These are phyloP conservation scores for Trichoderma koningiopsis DNA, from an alignment of 2,329 filamentous ascomycete genomes.

Conservation along the genomic window DNA sequence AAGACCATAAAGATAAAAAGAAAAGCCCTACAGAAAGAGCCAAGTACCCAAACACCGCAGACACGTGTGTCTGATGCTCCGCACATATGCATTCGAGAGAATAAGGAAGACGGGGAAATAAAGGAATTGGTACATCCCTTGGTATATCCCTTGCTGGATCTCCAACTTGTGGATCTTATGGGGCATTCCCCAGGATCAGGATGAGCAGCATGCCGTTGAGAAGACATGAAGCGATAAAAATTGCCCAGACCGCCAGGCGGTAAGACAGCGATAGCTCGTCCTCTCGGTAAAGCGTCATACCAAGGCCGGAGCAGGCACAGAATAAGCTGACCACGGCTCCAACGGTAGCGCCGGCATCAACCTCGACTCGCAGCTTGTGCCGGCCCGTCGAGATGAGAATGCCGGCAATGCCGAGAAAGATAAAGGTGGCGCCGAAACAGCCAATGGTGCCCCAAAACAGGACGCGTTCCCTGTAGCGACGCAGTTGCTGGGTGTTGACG, in stretches of 20 bases:
- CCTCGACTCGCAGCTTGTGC: slow-evolving; percentile 68
- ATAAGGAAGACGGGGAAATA: background rate
- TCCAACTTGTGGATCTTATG: slow-evolving; percentile 31
- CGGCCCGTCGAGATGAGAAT: slow-evolving; percentile 69
- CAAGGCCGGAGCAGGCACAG: slow-evolving; percentile 63
- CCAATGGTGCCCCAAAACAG: slow-evolving; percentile 57
- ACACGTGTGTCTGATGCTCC: slow-evolving; percentile 10
- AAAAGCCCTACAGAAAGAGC: background rate
- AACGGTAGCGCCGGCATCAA: slow-evolving; percentile 71
- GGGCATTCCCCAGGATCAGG: slow-evolving; percentile 44
- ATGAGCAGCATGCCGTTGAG: slow-evolving; percentile 49
- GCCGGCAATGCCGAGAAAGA: slow-evolving; percentile 65
- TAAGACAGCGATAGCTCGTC: slow-evolving; percentile 48
- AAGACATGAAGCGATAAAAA: slow-evolving; percentile 44
- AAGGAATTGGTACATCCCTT: background rate
- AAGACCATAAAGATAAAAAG: background rate
- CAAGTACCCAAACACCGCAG: background rate
- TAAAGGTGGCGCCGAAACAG: slow-evolving; percentile 60
- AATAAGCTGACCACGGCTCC: slow-evolving; percentile 68
- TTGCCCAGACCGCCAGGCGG: slow-evolving; percentile 44
- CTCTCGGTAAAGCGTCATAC: slow-evolving; percentile 57
- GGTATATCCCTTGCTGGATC: too few relatives aligned
- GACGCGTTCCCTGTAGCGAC: slow-evolving; percentile 55
- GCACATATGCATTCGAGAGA: slow-evolving; percentile 9
- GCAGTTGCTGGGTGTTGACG: slow-evolving; percentile 53